phyloP scores from a whole-genome alignment of 495 filamentous ascomycete genomes.

The Thozetella sp. region DNA sequence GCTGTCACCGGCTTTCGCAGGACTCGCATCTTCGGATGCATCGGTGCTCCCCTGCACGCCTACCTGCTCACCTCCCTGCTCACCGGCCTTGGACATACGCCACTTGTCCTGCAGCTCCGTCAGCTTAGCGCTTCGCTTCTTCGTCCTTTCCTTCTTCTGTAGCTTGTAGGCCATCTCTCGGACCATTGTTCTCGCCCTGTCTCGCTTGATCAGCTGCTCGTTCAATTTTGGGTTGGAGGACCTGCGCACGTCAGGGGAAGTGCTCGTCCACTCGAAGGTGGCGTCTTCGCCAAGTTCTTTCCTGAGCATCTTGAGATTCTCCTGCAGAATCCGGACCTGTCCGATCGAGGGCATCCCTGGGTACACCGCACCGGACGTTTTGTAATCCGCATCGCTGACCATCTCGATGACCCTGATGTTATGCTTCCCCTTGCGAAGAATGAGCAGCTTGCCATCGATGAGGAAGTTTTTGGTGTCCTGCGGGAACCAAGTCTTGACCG shows the following conservation, averaged over 20 bases:
- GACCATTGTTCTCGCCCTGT: background rate
- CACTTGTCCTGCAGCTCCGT: constrained; percentile 9
- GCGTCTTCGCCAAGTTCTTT: constrained; percentile 7
- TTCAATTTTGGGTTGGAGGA: background rate
- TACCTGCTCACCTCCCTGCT: too few relatives aligned
- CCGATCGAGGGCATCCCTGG: constrained; percentile 43
- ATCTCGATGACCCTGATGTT: constrained; percentile 75
- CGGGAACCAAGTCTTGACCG: constrained; percentile 58
- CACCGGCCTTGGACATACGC: background rate
- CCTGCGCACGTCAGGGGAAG: background rate
- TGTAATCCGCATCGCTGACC: constrained; percentile 71
- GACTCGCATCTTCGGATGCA: too few relatives aligned
- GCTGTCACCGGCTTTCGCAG: background rate
- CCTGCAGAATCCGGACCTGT: constrained; percentile 26
- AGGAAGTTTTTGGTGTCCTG: constrained; percentile 63
- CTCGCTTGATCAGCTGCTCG: background rate
- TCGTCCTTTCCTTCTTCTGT: constrained; percentile 5
- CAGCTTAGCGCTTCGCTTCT: constrained; percentile 16
- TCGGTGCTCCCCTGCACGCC: too few relatives aligned
- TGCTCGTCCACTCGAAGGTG: background rate
- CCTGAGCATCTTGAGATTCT: constrained; percentile 17
- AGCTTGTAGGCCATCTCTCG: background rate
- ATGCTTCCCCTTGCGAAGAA: constrained; percentile 79
- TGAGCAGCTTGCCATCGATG: constrained; percentile 61
- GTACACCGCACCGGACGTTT: constrained; percentile 37